A percentile compares a stretch with the other conserved stretches of the same genome.
These are phyloP conservation scores for Chlorella sorokiniana DNA, from an alignment of 139 green algal genomes.

Conservation along the genomic window DNA sequence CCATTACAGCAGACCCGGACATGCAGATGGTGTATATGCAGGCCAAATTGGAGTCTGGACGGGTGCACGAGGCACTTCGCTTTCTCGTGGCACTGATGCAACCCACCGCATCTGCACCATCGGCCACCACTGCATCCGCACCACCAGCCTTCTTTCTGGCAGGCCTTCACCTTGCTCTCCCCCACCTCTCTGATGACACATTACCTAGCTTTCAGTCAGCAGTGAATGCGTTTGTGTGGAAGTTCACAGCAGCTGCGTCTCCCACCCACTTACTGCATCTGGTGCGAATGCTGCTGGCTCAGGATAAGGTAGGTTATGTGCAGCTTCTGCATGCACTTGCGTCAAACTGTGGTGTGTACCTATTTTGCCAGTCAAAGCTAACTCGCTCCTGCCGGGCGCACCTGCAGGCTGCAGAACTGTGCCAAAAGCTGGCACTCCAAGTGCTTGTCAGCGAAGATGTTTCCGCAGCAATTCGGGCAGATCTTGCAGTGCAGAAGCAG, in stretches of 20 bases:
- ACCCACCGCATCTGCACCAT: neutral
- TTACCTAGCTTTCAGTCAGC: conserved; percentile 23
- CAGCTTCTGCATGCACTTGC: neutral
- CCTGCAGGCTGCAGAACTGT: neutral
- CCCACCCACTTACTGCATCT: neutral
- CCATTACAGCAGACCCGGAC: neutral
- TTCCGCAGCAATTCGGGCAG: neutral
- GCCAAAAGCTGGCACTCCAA: conserved; percentile 7
- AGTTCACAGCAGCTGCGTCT: neutral
- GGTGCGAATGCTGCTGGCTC: conserved; percentile 11
- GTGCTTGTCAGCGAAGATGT: conserved; percentile 6
- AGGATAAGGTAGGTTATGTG: neutral
- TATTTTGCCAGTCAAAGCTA: neutral
- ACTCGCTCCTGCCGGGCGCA: neutral
- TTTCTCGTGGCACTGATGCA: neutral
- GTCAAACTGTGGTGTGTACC: neutral
- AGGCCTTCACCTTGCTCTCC: neutral
- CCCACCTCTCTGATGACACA: neutral
- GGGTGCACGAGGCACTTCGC: conserved; percentile 3
- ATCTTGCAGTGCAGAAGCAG: neutral
- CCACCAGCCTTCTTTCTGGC: neutral
- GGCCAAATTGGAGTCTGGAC: neutral
- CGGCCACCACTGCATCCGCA: neutral
- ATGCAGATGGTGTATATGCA: neutral
- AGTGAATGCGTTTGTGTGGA: conserved; percentile 20